Base-by-base conservation (phyloP, 306 rosid species). In the Quercus alba region DNA sequence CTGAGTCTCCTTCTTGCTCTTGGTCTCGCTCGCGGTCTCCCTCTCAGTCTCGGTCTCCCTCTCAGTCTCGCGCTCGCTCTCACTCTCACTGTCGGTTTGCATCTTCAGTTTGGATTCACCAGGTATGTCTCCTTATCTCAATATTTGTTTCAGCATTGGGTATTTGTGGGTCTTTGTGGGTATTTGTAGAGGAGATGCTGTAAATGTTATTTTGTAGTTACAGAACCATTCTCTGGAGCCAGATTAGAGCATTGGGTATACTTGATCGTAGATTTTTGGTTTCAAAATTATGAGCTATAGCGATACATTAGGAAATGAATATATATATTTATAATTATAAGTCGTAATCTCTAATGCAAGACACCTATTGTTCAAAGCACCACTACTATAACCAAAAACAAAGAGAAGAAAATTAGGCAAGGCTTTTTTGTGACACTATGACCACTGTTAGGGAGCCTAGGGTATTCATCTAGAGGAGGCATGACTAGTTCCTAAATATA, bases 381-480 rank as follows among this genome's bases (percentile, higher is more conserved):
- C 46, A 38, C 3, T 2, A 62, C 2, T 64, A n/a, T 52, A 20
- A 80, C 54, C 30, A 77, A 18, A 26, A 73, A 12, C 4, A 74
- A 55, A 1, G 38, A 49, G 28, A 72, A 3, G 5, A 77, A 51
- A 1, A 19, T 8, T 5, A 73, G 1, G 28, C 46, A 58, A 56
- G 28, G 68, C n/a, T n/a, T 77, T 63, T 28, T 35, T 10, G 44
- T 75, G 14, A 73, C 31, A 70, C 21, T 6, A 76, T 69, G 82
- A 74, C 82, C 86, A 59, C 74, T 5, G 73, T 84, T 90, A 56
- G 97, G 98, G 4, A 94, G 93, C 26, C 68, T 70, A 1, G 96
- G 98, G 56, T 86, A 94, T 1, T 82, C 69, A 18, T 92, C 91
- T 5, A 97, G 97, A 70, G 90, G 85, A 12, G 98, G 97, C 93